Base-by-base conservation (phyloP, 1,284 basidiomycete species). In the Papiliotrema nemorosa region DNA sequence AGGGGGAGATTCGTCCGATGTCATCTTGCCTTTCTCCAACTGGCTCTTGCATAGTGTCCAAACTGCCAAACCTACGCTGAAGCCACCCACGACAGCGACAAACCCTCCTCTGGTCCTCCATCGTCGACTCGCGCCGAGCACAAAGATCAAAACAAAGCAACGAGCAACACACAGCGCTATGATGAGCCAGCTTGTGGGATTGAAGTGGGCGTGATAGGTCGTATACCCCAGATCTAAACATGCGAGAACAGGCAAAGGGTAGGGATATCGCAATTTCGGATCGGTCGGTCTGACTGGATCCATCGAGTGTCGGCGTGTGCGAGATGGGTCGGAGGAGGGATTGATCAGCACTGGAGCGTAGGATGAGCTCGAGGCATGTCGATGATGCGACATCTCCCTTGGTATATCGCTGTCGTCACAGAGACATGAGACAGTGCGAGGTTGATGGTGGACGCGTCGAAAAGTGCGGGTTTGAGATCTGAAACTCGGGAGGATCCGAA, bases 81-180 rank as follows among this genome's bases (percentile, higher is more conserved):
- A 27, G 0, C 47, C 57, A 40, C 48, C 37, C 3, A 45, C 39
- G 18, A 39, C 44, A 7, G 54, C 57, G 18, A 58, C 49, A 50
- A 50, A 58, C 1, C 57, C 57, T 3, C 57, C 57, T 36, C 57
- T 16, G 14, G 22, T 36, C 35, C 54, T 47, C 57, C 57, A 58
- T 37, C 49, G 40, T 26, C 18, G 53, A 38, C 50, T 55, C 13
- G 22, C 44, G 2, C 57, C 57, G 2, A 53, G 35, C 13, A 55
- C 26, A 6, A 26, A 3, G n/a, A 33, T 34, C 5, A 55, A 22
- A 3, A 51, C 25, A 7, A 55, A n/a, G 2, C 36, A 36, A 27
- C 53, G n/a, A 14, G 18, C 22, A 14, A 33, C 31, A 22, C 39
- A 27, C 33, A 47, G 31, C 2, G 27, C 25, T 20, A 29, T 20